Evolutionary conservation across 768 basidiomycete genomes (phyloP), one percentile per base, ranked within the genome.

Genomic region (Pisolithus albus): DNA sequence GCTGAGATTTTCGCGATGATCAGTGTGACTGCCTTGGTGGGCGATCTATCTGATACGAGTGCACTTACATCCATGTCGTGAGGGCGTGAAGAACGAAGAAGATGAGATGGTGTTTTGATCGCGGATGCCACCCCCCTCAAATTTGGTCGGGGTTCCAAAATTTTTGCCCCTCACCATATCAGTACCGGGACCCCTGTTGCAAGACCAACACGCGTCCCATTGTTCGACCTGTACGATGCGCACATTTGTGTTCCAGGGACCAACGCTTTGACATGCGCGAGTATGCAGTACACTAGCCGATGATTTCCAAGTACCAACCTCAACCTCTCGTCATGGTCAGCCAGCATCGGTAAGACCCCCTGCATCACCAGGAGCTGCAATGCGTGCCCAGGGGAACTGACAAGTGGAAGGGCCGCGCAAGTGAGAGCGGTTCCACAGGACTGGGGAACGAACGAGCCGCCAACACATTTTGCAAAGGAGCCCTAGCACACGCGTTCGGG

Each of bases 111-210:
- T 46, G 52, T 21, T 23, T 54, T 59, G 63, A 65, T 65, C 49
- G 46, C n/a, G 46, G 28, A 38, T 50, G 53, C 19, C 42, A 41
- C 40, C 40, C 24, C 53, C 64, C 49, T 58, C 59, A 78, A 72
- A 74, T 74, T 80, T 81, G 74, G 74, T 75, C 81, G 78, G 80
- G 76, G 75, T 78, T 80, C 63, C 42, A 69, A 74, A 70, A 62
- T 37, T 60, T 68, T 65, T 50, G 38, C 46, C 56, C 34, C 41
- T 47, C 47, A n/a, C 46, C 51, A 49, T 26, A 41, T 34, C 41
- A 42, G 34, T 34, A 13, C 34, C 34, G 15, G 11, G 13, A 32
- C 34, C 34, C 34, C 34, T 34, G 34, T 34, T 5, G 30, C 34
- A 34, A 13, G 13, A 15, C 11, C 13, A 15, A 3, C 34, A 34